Evolutionary conservation across 148 eudicot genomes (phyloP).

Genomic region (Rheum nobile): DNA sequence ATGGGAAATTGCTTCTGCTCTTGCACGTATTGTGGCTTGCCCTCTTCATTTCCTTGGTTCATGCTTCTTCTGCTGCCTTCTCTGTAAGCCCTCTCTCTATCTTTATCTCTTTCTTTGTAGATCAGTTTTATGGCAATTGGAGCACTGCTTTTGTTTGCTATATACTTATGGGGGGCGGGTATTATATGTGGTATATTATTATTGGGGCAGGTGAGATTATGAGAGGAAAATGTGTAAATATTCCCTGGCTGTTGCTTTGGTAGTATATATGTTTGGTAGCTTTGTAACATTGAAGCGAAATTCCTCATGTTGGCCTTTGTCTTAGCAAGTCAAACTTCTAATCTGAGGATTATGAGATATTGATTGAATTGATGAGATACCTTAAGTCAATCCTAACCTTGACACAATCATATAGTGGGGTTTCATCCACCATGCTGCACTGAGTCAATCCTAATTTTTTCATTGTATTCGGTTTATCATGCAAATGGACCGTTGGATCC

Average conservation of each 20-base stretch:
- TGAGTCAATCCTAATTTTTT: background rate
- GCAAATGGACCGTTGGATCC: background rate
- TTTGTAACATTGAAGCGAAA: background rate
- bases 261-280: background rate
- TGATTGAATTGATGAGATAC: background rate
- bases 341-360: background rate
- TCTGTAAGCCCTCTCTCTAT: constrained; percentile 36
- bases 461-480: background rate
- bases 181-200: background rate
- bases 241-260: background rate
- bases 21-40: constrained; percentile 26
- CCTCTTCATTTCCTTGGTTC: constrained; percentile 33
- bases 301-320: background rate
- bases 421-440: background rate
- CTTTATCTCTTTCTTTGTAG: background rate
- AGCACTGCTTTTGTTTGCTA: background rate
- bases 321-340: background rate
- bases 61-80: constrained; percentile 40
- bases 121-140: background rate
- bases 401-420: background rate
- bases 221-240: background rate
- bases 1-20: constrained; percentile 25
- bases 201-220: background rate
- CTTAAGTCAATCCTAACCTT: background rate
- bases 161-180: background rate